Evolutionary conservation across 2,329 filamentous ascomycete species (phyloP), one percentile per base, ranked within the genome.

Genomic region (Exophiala mesophila): DNA sequence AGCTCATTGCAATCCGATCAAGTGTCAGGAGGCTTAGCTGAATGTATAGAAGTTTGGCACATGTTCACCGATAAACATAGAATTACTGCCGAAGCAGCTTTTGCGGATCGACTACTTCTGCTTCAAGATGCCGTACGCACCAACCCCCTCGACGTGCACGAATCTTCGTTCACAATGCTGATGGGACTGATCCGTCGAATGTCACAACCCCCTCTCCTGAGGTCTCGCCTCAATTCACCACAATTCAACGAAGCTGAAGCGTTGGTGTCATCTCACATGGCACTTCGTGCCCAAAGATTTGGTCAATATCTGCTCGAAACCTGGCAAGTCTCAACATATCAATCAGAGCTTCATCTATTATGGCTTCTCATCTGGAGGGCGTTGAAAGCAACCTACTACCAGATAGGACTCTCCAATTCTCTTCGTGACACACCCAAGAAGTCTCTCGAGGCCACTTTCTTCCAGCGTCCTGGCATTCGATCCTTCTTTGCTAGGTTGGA

Each of bases 321-420:
- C 5, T 50, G 47, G 35, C 48, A 50, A 32, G 24, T 36, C 17
- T 17, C 26, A n/a, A 45, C 41, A 2, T 52, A 52, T 24, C 32
- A 32, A 17, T 43, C 42, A 9, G 49, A 52, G 35, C 21, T 19
- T 13, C 41, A 38, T 13, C 15, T 26, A 19, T 31, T 54, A 18
- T 52, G 48, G 49, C 44, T 49, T 23, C 40, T 49, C 13, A 43
- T 50, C 13, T 52, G 49, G 45, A 36, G 41, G 19, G 44, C 28
- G 30, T 31, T 54, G 24, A 47, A 45, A 13, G 37, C 24, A 5
- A 31, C 39, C 5, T 52, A 42, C 37, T 30, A 35, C 29, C 19
- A 38, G n/a, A 42, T 45, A 15, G 35, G 44, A 16, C 13, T 10
- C 12, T 13, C 17, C 15, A 29, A 24, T 17, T 17, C 23, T 19